Evolutionary conservation across 805 yeast genomes (phyloP).

Genomic region (Brettanomyces sp.): DNA sequence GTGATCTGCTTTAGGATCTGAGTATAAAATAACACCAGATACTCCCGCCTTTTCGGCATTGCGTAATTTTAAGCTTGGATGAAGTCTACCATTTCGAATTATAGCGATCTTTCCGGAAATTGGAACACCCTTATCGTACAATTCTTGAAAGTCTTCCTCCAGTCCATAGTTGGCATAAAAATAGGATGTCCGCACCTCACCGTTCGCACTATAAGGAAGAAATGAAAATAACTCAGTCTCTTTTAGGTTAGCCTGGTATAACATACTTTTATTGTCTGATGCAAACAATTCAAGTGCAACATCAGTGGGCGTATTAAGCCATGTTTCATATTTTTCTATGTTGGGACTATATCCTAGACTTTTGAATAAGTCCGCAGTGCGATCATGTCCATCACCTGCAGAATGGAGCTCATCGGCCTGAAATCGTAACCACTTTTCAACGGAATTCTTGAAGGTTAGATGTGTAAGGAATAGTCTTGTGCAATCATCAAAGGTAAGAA

Average conservation of each 20-base stretch:
- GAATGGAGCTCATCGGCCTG: slow-evolving; percentile 13
- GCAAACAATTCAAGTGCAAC: slow-evolving; percentile 31
- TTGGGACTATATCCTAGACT: slow-evolving; percentile 4
- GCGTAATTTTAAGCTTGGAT: slow-evolving; percentile 48
- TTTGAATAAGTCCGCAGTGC: slow-evolving; percentile 9
- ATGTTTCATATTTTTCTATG: slow-evolving; percentile 50
- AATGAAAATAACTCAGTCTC: slow-evolving; percentile 39
- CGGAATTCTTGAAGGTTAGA: slow-evolving; percentile 16
- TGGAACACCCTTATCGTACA: slow-evolving; percentile 32
- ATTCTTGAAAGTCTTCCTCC: slow-evolving; percentile 38
- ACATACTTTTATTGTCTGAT: slow-evolving; percentile 22
- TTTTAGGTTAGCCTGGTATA: slow-evolving; percentile 39
- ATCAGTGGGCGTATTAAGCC: slow-evolving; percentile 42
- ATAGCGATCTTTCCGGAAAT: slow-evolving; percentile 51
- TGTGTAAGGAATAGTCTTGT: slow-evolving; percentile 43
- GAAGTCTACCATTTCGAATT: slow-evolving; percentile 39
- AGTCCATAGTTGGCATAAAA: slow-evolving; percentile 57
- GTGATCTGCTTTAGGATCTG: slow-evolving; percentile 53
- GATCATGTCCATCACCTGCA: slow-evolving; percentile 18
- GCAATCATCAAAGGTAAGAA: slow-evolving; percentile 58
- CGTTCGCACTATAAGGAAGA: slow-evolving; percentile 59
- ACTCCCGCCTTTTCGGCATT: slow-evolving; percentile 60
- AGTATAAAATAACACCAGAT: slow-evolving; percentile 45
- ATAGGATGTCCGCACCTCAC: slow-evolving; percentile 45
- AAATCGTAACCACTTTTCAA: slow-evolving; percentile 10